phyloP scores from a whole-genome alignment of 1,139 yeast species.

The Protomyces arabidopsidicola region DNA sequence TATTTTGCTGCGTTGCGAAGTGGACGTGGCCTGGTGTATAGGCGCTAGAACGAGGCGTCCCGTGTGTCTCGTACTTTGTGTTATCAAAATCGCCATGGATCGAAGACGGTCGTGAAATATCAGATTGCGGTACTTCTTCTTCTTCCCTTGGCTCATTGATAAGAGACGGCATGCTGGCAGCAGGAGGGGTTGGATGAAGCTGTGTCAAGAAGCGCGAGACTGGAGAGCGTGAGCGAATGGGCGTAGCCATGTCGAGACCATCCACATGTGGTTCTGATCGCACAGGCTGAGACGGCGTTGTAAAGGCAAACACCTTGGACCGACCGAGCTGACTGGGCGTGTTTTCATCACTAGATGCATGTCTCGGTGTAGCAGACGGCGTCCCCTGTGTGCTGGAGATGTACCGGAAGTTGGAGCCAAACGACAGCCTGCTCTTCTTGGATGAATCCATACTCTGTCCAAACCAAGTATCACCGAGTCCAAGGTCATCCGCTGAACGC shows the following conservation, averaged over 20 bases:
- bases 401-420: conserved; percentile 1
- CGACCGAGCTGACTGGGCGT: not conserved
- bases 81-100: conserved; percentile 7
- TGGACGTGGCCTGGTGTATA: conserved; percentile 3
- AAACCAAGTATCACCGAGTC: conserved; percentile 18
- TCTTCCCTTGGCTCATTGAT: not conserved
- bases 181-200: not conserved
- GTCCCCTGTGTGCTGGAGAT: not conserved
- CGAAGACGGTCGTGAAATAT: conserved; percentile 12
- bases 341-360: not conserved
- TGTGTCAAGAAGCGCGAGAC: conserved; percentile 1
- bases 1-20: not conserved
- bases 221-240: not conserved
- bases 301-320: not conserved
- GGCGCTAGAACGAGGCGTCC: conserved; percentile 15
- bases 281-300: not conserved
- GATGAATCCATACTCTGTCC: not conserved
- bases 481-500: conserved; percentile 11
- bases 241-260: not conserved
- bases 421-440: conserved; percentile 4
- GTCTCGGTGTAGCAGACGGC: not conserved
- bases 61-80: conserved; percentile 6
- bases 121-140: not conserved
- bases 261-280: not conserved
- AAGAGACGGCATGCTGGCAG: not conserved